These are phyloP conservation scores for Lachnellula arida DNA, from an alignment of 2,329 filamentous ascomycete genomes.

Conservation along the genomic window DNA sequence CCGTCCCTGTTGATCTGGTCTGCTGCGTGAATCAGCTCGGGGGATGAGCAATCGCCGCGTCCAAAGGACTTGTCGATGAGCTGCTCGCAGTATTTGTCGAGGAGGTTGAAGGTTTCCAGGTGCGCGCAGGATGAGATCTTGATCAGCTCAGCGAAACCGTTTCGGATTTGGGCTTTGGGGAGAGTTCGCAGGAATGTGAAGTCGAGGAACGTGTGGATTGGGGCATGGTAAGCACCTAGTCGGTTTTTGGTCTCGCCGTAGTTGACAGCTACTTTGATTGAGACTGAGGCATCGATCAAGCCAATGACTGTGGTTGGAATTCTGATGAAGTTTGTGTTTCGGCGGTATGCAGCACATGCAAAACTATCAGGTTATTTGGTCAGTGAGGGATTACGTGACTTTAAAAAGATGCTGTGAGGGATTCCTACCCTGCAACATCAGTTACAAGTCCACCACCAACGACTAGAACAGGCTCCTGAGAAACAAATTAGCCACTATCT, in stretches of 20 bases:
- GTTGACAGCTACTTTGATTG: slow-evolving; percentile 75
- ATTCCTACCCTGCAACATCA: slow-evolving; percentile 64
- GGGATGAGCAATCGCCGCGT: slow-evolving; percentile 49
- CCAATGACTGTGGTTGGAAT: slow-evolving; percentile 72
- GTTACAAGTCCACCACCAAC: slow-evolving; percentile 68
- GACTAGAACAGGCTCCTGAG: slow-evolving; percentile 58
- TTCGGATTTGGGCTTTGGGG: slow-evolving; percentile 63
- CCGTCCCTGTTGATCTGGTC: slow-evolving; percentile 65
- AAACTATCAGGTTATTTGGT: slow-evolving; percentile 42
- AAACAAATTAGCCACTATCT: slow-evolving; percentile 5
- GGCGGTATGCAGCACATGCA: slow-evolving; percentile 65
- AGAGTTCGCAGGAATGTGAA: slow-evolving; percentile 67
- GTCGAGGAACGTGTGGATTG: slow-evolving; percentile 67
- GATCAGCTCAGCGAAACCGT: slow-evolving; percentile 71
- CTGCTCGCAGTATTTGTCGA: slow-evolving; percentile 65
- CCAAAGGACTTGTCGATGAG: slow-evolving; percentile 63
- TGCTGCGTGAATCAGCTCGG: slow-evolving; percentile 55
- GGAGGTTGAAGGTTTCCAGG: slow-evolving; percentile 58
- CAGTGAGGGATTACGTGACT: slow-evolving; percentile 21
- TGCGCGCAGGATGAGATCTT: slow-evolving; percentile 71
- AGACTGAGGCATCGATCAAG: slow-evolving; percentile 69
- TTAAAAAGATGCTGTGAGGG: slow-evolving; percentile 13
- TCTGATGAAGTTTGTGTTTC: slow-evolving; percentile 70
- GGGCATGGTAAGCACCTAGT: slow-evolving; percentile 68
- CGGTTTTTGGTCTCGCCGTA: slow-evolving; percentile 74